Evolutionary conservation across 441 rosid species (phyloP), one percentile per base, ranked within the genome.

Genomic region (Geranium incanum): DNA sequence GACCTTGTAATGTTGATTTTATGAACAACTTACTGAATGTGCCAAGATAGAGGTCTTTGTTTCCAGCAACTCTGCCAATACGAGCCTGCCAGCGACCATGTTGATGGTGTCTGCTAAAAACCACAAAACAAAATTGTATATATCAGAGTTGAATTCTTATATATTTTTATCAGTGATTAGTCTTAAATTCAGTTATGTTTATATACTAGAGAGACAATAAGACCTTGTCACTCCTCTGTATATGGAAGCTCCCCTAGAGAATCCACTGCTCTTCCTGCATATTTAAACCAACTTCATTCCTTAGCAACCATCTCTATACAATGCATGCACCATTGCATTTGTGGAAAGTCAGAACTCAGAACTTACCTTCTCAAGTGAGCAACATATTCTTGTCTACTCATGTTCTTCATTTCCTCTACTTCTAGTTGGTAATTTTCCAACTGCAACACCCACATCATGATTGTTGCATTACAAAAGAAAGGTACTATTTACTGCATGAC

Each of bases 1-100:
- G 33, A 28, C 33, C 33, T 28, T 28, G 33, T 28, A 28, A 28
- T 28, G 33, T 28, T 28, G 45, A 41, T 1, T 41, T 41, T 9
- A 41, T 41, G 45, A 41, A 41, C 45, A 43, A 48, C 97, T 86
- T 79, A 94, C 99, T 87, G 74, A 92, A 95, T 59, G 99, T 95
- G 77, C 99, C 99, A 3, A 95, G 99, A 72, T 95, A 95, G 67
- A 95, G 97, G 79, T 95, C 99, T 75, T 92, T 95, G 81, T 95
- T 95, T 68, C 99, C 99, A 0, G 99, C 99, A 38, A 95, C 99
- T 78, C 99, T 16, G 28, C 65, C 65, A 16, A 59, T 59, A 4
- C 65, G 21, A 15, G 65, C 65, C 65, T 48, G 57, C 57, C 57
- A 94, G 65, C 99, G 79, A 70, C 99, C 97, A 68, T 94, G 99